A percentile compares a stretch with the other conserved stretches of the same genome.
Conservation (phyloP, 108 stramenopile genomes). For the Asterionellopsis glacialis region DNA sequence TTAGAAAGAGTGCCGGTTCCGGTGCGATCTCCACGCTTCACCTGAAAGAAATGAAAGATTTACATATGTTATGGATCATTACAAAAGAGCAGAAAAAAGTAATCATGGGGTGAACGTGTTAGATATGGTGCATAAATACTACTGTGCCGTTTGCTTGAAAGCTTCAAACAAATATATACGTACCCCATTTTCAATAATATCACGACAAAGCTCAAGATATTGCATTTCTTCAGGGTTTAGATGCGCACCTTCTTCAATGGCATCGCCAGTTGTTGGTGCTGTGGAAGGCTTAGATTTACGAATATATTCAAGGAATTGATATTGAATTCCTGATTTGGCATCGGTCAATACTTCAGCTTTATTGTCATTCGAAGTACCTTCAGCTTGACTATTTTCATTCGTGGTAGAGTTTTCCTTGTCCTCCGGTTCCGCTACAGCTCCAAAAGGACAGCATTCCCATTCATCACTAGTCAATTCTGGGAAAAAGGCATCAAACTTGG, state of each 20-base stretch:
- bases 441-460: constrained; percentile 48
- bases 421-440: constrained; percentile 5
- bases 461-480: constrained; percentile 42
- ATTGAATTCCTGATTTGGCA: constrained; percentile 47
- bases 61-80: no score
- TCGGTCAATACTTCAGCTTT: no score
- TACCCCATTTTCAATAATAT: constrained; percentile 91
- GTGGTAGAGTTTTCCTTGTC: constrained; percentile 12
- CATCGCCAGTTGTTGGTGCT: constrained; percentile 9
- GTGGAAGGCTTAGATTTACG: constrained; percentile 5
- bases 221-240: constrained; percentile 89
- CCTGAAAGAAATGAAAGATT: constrained; percentile 1
- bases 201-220: constrained; percentile 89
- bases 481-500: constrained; percentile 78
- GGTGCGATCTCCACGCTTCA: constrained; percentile 93
- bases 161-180: not conserved
- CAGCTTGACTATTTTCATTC: constrained; percentile 12
- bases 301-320: constrained; percentile 55
- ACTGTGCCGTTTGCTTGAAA: not conserved
- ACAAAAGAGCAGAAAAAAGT: no score
- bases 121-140: no score
- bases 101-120: no score
- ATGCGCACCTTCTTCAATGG: constrained; percentile 39
- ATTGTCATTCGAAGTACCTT: not conserved
- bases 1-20: constrained; percentile 97